Evolutionary conservation across 306 rosid genomes (phyloP), one percentile per base, ranked within the genome.

Genomic region (Lablab purpureus): DNA sequence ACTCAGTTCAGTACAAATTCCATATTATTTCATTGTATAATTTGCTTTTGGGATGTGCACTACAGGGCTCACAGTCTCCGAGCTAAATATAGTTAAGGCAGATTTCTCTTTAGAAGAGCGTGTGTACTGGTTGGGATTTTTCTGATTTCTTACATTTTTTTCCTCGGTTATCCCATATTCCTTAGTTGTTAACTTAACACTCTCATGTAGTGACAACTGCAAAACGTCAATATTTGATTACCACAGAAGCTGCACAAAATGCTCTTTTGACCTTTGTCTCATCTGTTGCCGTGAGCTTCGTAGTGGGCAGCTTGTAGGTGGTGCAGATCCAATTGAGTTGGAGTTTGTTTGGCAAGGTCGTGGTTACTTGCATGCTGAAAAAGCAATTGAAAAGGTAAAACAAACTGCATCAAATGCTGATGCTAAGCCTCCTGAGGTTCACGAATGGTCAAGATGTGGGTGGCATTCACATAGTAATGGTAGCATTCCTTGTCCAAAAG

Each of bases 201-300:
- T 69, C 37, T 74, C 84, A 81, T 76, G 82, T 89, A 94, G 99
- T 64, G 82, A 91, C 87, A 85, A 88, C 67, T 94, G 99, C 89
- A 91, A 52, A 67, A 92, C 97, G 1, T 94, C 99, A 6, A 92
- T 94, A 80, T 87, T 87, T 78, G 93, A 92, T 88, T 87, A 78
- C 80, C 95, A 92, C 69, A 79, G 97, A 87, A 94, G 88, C 80
- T 94, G 99, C 75, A 73, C 78, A 50, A 62, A n/a, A 32, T 94
- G 99, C 77, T 71, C 87, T 4, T 91, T 89, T 79, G 99, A 94
- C 85, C 88, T 94, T 32, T 94, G 97, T 76, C 90, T 94, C 12
- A 64, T 46, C 56, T 94, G 99, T 88, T 94, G 98, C 78, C 71
- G 70, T 13, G 99, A 94, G 86, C 89, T 94, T 65, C 89, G 90